Evolutionary conservation across 1,284 basidiomycete species (phyloP).

Genomic region (Pascua sp.): DNA sequence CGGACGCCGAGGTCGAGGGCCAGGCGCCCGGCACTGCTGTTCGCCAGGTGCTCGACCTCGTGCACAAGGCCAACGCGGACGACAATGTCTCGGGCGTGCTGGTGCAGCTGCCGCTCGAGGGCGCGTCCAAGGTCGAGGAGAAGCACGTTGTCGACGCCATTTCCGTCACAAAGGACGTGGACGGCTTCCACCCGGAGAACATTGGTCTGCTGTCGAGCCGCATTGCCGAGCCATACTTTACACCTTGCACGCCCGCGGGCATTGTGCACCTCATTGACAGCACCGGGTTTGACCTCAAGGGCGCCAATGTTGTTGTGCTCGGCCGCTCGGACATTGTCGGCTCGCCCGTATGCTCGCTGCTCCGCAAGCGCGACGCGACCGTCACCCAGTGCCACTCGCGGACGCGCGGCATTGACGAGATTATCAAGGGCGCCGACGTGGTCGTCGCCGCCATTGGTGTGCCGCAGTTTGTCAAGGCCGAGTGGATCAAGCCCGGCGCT

Average conservation of each 20-base stretch:
- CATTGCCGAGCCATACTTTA: constrained; percentile 83
- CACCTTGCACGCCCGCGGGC: constrained; percentile 93
- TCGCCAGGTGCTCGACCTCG: constrained; percentile 71
- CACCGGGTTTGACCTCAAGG: constrained; percentile 69
- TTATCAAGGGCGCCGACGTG: constrained; percentile 85
- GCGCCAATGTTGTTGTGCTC: constrained; percentile 83
- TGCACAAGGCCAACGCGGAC: constrained; percentile 80
- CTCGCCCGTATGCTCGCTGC: constrained; percentile 85
- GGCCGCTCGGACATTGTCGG: constrained; percentile 98
- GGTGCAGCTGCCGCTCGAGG: constrained; percentile 92
- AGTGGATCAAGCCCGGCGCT: constrained; percentile 93
- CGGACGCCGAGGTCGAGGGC: constrained; percentile 56
- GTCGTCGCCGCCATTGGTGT: constrained; percentile 91
- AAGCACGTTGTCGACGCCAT: constrained; percentile 91
- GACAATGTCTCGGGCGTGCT: constrained; percentile 81
- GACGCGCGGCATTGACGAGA: constrained; percentile 72
- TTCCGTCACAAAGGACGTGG: constrained; percentile 91
- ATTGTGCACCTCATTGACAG: constrained; percentile 85
- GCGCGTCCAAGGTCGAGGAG: constrained; percentile 79
- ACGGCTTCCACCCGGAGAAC: constrained; percentile 99
- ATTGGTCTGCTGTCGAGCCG: constrained; percentile 93
- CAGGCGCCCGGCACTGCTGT: constrained; percentile 50
- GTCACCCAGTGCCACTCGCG: constrained; percentile 96
- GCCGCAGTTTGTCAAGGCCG: constrained; percentile 82
- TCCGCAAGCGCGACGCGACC: constrained; percentile 87